Conservation (phyloP, 768 basidiomycete genomes). For the Trametopsis cervina region DNA sequence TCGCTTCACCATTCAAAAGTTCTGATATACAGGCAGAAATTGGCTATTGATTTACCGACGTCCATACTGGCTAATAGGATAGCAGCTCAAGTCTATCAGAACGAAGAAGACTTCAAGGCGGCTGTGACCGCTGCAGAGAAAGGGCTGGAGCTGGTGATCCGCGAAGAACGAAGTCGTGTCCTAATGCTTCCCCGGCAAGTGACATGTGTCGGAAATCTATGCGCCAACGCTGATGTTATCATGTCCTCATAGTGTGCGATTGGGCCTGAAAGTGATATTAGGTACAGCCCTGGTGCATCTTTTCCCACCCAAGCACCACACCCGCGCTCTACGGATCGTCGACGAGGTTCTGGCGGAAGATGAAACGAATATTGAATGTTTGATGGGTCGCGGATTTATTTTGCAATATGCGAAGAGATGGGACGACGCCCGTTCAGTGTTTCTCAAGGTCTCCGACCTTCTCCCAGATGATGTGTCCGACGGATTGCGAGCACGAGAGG, state of each 20-base stretch:
- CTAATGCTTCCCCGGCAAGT: conserved; percentile 43
- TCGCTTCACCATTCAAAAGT: neutral
- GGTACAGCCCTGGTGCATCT: conserved; percentile 77
- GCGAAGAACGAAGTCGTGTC: conserved; percentile 51
- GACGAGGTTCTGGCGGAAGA: conserved; percentile 61
- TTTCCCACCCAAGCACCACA: conserved; percentile 86
- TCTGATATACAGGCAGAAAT: conserved; percentile 37
- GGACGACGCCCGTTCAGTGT: conserved; percentile 57
- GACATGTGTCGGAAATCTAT: neutral
- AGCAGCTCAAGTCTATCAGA: conserved; percentile 54
- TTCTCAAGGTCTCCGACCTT: conserved; percentile 48
- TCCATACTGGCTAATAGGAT: conserved; percentile 66
- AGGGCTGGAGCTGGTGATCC: conserved; percentile 51
- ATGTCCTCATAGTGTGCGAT: conserved; percentile 44
- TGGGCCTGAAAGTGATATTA: conserved; percentile 64
- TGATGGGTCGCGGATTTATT: conserved; percentile 75
- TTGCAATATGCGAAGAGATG: conserved; percentile 58
- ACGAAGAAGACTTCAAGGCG: conserved; percentile 68
- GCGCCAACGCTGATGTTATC: neutral
- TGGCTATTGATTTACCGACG: conserved; percentile 40
- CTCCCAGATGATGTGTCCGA: conserved; percentile 37
- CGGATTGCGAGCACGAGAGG: conserved; percentile 66
- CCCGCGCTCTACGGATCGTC: conserved; percentile 66
- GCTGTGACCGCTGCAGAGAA: conserved; percentile 66
- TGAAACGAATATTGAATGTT: conserved; percentile 52